A percentile compares a stretch with the other conserved stretches of the same genome.
Conservation (phyloP, 2,329 filamentous ascomycete genomes). For the Lasiodiplodia sp. region DNA sequence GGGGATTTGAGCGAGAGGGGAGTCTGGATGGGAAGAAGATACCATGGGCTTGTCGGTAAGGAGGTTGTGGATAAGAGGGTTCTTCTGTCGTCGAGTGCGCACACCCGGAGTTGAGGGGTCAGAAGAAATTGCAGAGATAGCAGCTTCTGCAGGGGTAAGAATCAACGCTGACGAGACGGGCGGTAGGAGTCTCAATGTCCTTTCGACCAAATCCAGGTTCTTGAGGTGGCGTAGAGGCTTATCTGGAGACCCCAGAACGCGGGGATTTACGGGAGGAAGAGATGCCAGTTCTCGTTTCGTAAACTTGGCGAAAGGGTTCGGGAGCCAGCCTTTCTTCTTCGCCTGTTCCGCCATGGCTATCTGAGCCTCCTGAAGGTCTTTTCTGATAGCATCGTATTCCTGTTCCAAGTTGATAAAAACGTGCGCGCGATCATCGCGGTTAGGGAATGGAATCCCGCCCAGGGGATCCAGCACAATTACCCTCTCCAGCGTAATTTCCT, state of each 20-base stretch:
- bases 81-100: constrained; percentile 69
- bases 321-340: constrained; percentile 35
- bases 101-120: constrained; percentile 51
- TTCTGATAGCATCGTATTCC: constrained; percentile 75
- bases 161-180: constrained; percentile 86
- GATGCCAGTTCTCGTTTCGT: constrained; percentile 40
- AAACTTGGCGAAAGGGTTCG: constrained; percentile 56
- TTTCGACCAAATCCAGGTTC: constrained; percentile 77
- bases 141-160: constrained; percentile 84
- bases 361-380: constrained; percentile 59
- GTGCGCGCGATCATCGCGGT: constrained; percentile 68
- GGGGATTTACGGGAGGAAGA: constrained; percentile 36
- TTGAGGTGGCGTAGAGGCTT: constrained; percentile 60
- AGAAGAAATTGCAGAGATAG: constrained; percentile 59
- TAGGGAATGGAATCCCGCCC: constrained; percentile 79
- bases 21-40: constrained; percentile 84
- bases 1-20: constrained; percentile 37
- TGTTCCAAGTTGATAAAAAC: constrained; percentile 94
- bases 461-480: constrained; percentile 88
- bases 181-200: constrained; percentile 77
- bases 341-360: constrained; percentile 35
- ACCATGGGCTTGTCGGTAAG: constrained; percentile 93
- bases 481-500: constrained; percentile 67
- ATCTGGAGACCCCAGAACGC: constrained; percentile 19
- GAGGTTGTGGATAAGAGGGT: constrained; percentile 93